Base-by-base conservation (phyloP, 306 rosid species). In the Vachellia collinsii region DNA sequence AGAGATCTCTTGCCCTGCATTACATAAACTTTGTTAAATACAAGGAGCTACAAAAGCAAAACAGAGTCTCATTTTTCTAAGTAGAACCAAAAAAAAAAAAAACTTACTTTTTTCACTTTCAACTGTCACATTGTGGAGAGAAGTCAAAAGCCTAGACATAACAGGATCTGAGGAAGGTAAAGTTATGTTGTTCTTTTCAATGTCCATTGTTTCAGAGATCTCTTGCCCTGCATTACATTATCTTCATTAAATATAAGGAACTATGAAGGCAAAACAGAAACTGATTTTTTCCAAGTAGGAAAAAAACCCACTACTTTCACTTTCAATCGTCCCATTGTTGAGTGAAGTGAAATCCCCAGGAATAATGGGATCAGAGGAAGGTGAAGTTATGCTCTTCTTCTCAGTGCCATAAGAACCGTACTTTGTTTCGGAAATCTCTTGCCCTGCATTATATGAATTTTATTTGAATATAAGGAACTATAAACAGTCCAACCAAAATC, bases 121-220 rank as follows among this genome's bases (percentile, higher is more conserved):
- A 62, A 20, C 71, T 8, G 53, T 80, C 65, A 67, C 90, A 77
- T 51, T 50, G 66, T 23, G 17, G 39, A 72, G 51, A 59, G 82
- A 53, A 82, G 84, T 38, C 17, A 78, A 79, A 48, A 58, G 63
- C 71, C 67, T 70, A 46, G 72, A 68, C 56, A 19, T 42, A 34
- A 85, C 54, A 51, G 68, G 70, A 62, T 85, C 81, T 56, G 84
- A 66, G 64, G 76, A 78, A 54, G 79, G 67, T 7, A 77, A 74
- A 73, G 6, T 75, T 38, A 54, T 69, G 43, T 17, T 54, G 71
- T 42, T 53, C 59, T 9, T 70, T 63, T 43, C 58, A 29, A 4
- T 9, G 12, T 56, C 34, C 34, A 0, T 1, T 29, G 34, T 29
- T 29, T 48, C 51, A 19, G 77, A 83, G 3, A 69, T 74, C 47